phyloP scores from a whole-genome alignment of 1,284 basidiomycete genomes.

The Stygiomarasmius scandens region DNA sequence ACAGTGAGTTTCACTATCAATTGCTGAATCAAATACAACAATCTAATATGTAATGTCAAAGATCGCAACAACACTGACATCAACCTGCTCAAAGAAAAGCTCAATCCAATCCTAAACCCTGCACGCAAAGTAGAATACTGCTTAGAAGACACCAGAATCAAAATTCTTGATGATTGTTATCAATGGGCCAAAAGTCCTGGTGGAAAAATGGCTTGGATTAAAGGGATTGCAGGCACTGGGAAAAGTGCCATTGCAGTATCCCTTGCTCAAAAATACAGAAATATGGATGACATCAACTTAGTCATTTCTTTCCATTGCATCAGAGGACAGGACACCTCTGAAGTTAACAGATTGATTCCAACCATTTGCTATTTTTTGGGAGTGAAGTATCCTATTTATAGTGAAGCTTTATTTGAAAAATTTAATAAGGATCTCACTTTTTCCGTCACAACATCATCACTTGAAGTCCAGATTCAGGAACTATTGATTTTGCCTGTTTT shows the following conservation, averaged over 20 bases:
- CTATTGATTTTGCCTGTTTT: no score
- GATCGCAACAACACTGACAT: background rate
- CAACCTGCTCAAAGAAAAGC: background rate
- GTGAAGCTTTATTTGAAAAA: background rate
- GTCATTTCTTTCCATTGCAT: background rate
- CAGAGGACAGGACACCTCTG: background rate
- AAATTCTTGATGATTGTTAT: background rate
- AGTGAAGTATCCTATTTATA: background rate
- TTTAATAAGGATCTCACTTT: background rate
- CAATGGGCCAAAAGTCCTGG: background rate
- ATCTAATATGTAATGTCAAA: no score
- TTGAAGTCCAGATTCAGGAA: no score
- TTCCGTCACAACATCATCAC: no score
- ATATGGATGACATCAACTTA: background rate
- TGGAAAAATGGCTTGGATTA: background rate
- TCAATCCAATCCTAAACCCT: background rate
- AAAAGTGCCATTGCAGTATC: conserved; percentile 1
- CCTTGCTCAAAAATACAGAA: background rate
- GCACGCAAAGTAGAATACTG: background rate
- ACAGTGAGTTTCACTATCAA: no score
- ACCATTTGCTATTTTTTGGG: background rate
- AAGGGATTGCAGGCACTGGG: background rate
- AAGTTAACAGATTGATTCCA: background rate
- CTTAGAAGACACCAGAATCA: background rate
- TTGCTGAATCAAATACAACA: no score